Base-by-base conservation (phyloP, 805 yeast genomes). In the Saccharomycopsis babjevae region DNA sequence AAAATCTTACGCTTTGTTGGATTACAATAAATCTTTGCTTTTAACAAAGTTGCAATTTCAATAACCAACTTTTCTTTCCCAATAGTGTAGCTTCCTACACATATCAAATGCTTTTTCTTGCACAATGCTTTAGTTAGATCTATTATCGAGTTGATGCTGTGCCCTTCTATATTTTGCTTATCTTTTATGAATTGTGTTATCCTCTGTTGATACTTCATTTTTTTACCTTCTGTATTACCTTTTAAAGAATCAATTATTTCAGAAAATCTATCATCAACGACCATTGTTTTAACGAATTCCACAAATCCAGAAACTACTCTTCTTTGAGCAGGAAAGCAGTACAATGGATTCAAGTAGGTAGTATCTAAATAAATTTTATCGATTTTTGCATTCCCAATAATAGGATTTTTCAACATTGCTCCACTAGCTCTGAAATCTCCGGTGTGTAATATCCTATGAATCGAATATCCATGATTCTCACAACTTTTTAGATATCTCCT, bases 61-160 rank as follows among this genome's bases (percentile, higher is more conserved):
- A 89, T 71, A 0, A 97, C 97, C 34, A 94, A 70, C 61, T 86
- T 81, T 70, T 94, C 99, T 69, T 94, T 94, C 2, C 99, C 99
- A 43, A 94, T 91, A 1, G 92, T 82, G 71, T 94, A 94, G 0
- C 97, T 85, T 0, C 98, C 98, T 16, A 94, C 84, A 10, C 88
- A 74, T 8, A 85, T 79, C 62, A 88, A 72, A 62, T 79, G 77
- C 60, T 77, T 76, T 61, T 74, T 62, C 13, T 57, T 65, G 20
- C 25, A 64, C 25, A 46, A 25, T 4, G 10, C 6, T 13, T 15
- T 46, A 3, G 52, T 25, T 22, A 46, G 46, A 52, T 61, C 38
- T 56, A 46, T 60, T 16, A 40, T 22, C 6, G 59, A 16, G 28
- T 56, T 32, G 11, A 6, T n/a, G 25, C 7, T 13, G 13, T 18